Base-by-base conservation (phyloP, 164 flowering plant genomes). In the Akebia trifoliata region DNA sequence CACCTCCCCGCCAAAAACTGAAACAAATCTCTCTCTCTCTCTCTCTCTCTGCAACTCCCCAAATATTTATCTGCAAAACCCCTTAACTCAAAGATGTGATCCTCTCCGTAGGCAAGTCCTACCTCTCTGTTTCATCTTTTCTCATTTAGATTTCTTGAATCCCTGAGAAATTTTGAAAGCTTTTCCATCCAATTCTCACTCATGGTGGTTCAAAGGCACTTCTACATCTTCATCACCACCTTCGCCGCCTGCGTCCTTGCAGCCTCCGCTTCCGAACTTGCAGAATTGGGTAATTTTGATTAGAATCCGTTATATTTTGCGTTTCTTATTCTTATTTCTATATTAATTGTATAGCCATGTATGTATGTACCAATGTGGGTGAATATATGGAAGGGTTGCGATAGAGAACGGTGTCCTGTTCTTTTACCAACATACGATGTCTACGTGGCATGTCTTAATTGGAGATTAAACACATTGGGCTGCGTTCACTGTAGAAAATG, bases 231-330 rank as follows among this genome's bases (percentile, higher is more conserved):
- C 38, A 4, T 61, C 20, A 14, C 35, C 28, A 15, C 40, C 50
- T 7, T 31, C 50, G 20, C 42, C 21, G 40, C 42, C 49, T 42
- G 21, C n/a, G 10, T 50, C 34, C 38, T 42, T 25, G 18, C 59
- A 22, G 20, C 47, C 18, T 51, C 14, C 15, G 11, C 4, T 36
- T 54, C 44, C 22, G 35, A 28, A 18, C 43, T 63, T 48, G 48
- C 69, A 20, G 47, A 53, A 39, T 56, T 71, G 36, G 81, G 64
- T 58, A 17, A 4, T n/a, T 47, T 30, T 30, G 31, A 28, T 24
- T 35, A 20, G 6, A 2, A 3, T 34, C 20, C 9, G 4, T 17
- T 24, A 15, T 6, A 3, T 40, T 14, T 6, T 30, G 6, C 24
- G 8, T 34, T 30, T 20, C 18, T 14, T 40, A 6, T 60, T 21